Evolutionary conservation across 768 basidiomycete species (phyloP), one percentile per base, ranked within the genome.

Genomic region (Coprinopsis sp.): DNA sequence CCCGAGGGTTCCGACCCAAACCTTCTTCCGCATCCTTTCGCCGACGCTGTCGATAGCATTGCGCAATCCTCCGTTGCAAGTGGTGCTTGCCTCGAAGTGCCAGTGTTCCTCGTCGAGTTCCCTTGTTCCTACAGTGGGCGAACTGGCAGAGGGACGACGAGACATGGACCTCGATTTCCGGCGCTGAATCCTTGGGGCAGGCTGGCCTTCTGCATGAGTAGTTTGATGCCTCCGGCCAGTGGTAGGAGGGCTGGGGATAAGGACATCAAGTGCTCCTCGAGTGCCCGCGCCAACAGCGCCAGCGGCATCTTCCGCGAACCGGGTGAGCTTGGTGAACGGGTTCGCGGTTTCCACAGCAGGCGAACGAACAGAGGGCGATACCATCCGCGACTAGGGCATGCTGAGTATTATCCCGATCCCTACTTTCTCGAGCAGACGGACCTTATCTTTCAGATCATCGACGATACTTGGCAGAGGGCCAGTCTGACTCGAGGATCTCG

Each of bases 41-140:
- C 74, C 71, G 40, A 89, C 78, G 54, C 83, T 84, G 25, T 81
- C 76, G 3, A 93, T 61, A 16, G 90, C 90, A 52, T 93, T 93
- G 58, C 85, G 84, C 40, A 92, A 70, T 8, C 90, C 90, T 13
- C 87, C 87, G 54, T 92, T 92, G 55, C 84, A 81, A 53, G 85
- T 86, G 0, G 79, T 72, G 56, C 89, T 91, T 11, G 66, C 64
- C 43, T 76, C 76, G 50, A 77, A 63, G 42, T 72, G 70, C 71
- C 73, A 77, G 24, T 56, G 44, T 6, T 71, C 68, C n/a, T n/a
- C n/a, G n/a, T 34, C 13, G 41, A 25, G 25, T 33, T 46, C 37
- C 51, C 51, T 19, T 24, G 38, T 22, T 1, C 54, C 44, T 1
- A 57, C 48, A 16, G 50, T 30, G 23, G 52, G 50, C n/a, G 52